These are phyloP conservation scores for Citrus cavaleriei DNA, from an alignment of 345 rosid genomes.

Conservation along the genomic window DNA sequence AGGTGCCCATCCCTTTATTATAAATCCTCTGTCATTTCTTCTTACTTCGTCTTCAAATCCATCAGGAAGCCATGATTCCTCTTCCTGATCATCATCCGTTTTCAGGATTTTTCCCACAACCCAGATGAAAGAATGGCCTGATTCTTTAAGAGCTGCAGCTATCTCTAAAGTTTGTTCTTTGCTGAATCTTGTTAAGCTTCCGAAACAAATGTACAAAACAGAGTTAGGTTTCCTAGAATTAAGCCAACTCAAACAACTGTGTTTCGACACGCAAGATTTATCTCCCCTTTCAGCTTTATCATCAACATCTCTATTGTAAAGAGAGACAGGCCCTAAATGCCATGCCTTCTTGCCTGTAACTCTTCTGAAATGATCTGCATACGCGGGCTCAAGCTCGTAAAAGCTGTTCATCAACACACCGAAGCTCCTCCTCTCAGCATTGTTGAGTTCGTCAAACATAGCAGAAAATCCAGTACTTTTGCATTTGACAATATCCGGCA, in stretches of 20 bases:
- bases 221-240: conserved; percentile 26
- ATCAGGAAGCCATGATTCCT: conserved; percentile 25
- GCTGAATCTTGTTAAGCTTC: conserved; percentile 4
- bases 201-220: conserved; percentile 24
- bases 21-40: conserved; percentile 19
- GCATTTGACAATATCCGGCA: conserved; percentile 30
- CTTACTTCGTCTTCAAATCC: conserved; percentile 18
- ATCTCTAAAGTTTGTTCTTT: neutral
- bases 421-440: conserved; percentile 29
- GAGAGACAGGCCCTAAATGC: conserved; percentile 29
- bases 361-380: conserved; percentile 26
- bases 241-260: conserved; percentile 26
- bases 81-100: neutral
- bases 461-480: conserved; percentile 19
- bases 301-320: conserved; percentile 6
- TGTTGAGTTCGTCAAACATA: conserved; percentile 25
- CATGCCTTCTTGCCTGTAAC: conserved; percentile 25
- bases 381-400: conserved; percentile 26
- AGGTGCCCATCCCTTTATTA: conserved; percentile 42
- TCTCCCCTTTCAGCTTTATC: conserved; percentile 25
- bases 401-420: conserved; percentile 31
- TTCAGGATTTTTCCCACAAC: conserved; percentile 16
- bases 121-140: conserved; percentile 20
- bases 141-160: neutral
- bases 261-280: neutral